These are phyloP conservation scores for Candida sanyiensis DNA, from an alignment of 805 yeast species.

Conservation along the genomic window DNA sequence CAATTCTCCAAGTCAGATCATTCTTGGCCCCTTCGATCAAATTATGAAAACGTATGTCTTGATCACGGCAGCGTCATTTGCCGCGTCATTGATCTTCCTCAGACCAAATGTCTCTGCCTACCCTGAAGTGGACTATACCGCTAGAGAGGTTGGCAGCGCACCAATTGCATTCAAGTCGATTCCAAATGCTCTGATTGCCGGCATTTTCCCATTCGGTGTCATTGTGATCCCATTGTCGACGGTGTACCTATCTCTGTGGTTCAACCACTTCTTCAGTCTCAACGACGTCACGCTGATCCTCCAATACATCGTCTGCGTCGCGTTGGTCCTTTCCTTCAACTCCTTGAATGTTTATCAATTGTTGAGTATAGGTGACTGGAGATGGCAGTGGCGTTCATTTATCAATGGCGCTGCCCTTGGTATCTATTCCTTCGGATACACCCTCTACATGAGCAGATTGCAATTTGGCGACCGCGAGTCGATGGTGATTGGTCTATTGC, in stretches of 20 bases:
- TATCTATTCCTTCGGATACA: constrained; percentile 22
- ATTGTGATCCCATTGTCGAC: constrained; percentile 25
- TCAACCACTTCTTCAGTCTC: constrained; percentile 22
- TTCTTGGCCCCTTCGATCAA: constrained; percentile 1
- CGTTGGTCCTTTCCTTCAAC: constrained; percentile 16
- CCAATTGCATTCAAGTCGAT: constrained; percentile 24
- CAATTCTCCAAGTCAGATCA: constrained; percentile 22
- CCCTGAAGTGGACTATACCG: constrained; percentile 15
- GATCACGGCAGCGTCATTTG: constrained; percentile 13
- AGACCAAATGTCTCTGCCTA: constrained; percentile 4
- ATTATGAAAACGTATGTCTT: constrained; percentile 11
- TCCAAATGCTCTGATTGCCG: constrained; percentile 26
- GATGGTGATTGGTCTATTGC: constrained; percentile 20
- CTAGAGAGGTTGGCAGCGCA: constrained; percentile 20
- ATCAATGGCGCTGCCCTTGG: constrained; percentile 25
- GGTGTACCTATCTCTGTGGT: constrained; percentile 24
- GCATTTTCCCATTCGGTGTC: constrained; percentile 27
- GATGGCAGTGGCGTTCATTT: constrained; percentile 28
- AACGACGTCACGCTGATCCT: constrained; percentile 12
- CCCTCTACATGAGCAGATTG: constrained; percentile 23
- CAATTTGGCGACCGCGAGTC: constrained; percentile 26
- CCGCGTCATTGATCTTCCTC: constrained; percentile 12
- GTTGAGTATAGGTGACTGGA: constrained; percentile 27
- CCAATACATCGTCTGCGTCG: constrained; percentile 16
- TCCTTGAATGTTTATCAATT: constrained; percentile 22